phyloP scores from a whole-genome alignment of 306 rosid genomes.

The Vigna angularis region DNA sequence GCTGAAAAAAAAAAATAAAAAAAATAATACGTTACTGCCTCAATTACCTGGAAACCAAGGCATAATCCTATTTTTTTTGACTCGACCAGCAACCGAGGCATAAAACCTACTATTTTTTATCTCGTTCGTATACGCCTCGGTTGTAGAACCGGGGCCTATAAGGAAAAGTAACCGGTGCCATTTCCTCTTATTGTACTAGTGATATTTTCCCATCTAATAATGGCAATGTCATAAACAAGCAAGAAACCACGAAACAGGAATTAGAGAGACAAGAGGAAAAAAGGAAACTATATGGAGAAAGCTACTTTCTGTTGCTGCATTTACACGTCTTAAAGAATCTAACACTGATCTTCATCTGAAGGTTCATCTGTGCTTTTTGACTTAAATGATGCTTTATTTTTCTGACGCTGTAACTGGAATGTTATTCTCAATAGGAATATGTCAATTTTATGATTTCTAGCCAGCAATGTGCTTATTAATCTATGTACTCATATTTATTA shows the following conservation, averaged over 20 bases:
- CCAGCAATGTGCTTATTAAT: not conserved
- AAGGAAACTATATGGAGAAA: conserved; percentile 80
- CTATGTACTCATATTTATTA: conserved; percentile 7
- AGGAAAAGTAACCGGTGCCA: too few species aligned
- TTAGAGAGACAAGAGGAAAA: conserved; percentile 66
- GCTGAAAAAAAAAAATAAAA: too few species aligned
- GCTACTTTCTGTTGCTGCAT: conserved; percentile 84
- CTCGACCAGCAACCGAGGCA: too few species aligned
- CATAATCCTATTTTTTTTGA: too few species aligned
- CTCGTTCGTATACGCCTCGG: too few species aligned
- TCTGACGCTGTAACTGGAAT: not conserved
- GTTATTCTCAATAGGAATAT: conserved; percentile 1
- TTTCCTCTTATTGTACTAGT: too few species aligned
- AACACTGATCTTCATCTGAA: conserved; percentile 88
- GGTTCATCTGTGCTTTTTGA: conserved; percentile 56
- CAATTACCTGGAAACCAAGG: too few species aligned
- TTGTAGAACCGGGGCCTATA: too few species aligned
- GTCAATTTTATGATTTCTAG: conserved; percentile 24
- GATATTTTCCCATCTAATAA: conserved; percentile 42
- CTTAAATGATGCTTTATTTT: conserved; percentile 15
- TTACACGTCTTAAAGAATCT: conserved; percentile 88
- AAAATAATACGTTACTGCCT: too few species aligned
- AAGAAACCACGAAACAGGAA: conserved; percentile 65
- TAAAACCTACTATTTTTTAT: too few species aligned
- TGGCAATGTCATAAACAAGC: conserved; percentile 53